A percentile compares a stretch with the other conserved stretches of the same genome.
phyloP scores from a whole-genome alignment of 108 stramenopile genomes.

The Chaetoceros tenuissimus region DNA sequence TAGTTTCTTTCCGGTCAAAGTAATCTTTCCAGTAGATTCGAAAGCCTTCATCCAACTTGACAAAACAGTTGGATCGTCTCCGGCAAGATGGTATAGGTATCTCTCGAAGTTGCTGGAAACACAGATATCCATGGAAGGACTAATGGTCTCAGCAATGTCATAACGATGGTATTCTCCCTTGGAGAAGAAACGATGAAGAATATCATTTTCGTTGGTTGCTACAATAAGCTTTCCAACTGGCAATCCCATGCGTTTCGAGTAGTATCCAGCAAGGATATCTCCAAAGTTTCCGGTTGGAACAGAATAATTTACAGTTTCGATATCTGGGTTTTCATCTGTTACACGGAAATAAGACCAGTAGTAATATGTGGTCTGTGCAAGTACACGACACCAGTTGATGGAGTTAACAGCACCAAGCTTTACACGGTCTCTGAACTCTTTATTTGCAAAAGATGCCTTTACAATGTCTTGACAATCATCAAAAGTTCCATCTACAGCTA shows the following conservation, averaged over 20 bases:
- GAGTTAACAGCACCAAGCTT: conserved; percentile 98
- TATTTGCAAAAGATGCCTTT: conserved; percentile 90
- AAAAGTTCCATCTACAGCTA: conserved; percentile 90
- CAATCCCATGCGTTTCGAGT: conserved; percentile 97
- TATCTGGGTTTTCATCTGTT: conserved; percentile 53
- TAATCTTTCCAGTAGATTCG: conserved; percentile 87
- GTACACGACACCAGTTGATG: conserved; percentile 98
- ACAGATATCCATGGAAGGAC: conserved; percentile 98
- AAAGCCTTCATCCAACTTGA: conserved; percentile 88
- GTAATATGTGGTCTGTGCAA: conserved; percentile 99
- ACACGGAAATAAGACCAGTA: conserved; percentile 95
- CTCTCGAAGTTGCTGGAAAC: conserved; percentile 98
- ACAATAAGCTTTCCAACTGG: conserved; percentile 91
- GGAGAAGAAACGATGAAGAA: conserved; percentile 95
- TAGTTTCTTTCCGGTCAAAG: conserved; percentile 67
- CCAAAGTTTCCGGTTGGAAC: conserved; percentile 99
- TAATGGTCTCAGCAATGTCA: conserved; percentile 74
- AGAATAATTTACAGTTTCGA: conserved; percentile 64
- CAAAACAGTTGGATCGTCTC: conserved; percentile 76
- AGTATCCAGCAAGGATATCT: conserved; percentile 96
- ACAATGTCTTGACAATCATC: conserved; percentile 99
- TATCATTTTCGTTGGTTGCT: conserved; percentile 98
- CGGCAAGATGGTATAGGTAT: conserved; percentile 90
- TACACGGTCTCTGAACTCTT: conserved; percentile 79
- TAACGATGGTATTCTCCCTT: conserved; percentile 90